These are phyloP conservation scores for Conoideocrella luteorostrata DNA, from an alignment of 2,329 filamentous ascomycete species.

Conservation along the genomic window DNA sequence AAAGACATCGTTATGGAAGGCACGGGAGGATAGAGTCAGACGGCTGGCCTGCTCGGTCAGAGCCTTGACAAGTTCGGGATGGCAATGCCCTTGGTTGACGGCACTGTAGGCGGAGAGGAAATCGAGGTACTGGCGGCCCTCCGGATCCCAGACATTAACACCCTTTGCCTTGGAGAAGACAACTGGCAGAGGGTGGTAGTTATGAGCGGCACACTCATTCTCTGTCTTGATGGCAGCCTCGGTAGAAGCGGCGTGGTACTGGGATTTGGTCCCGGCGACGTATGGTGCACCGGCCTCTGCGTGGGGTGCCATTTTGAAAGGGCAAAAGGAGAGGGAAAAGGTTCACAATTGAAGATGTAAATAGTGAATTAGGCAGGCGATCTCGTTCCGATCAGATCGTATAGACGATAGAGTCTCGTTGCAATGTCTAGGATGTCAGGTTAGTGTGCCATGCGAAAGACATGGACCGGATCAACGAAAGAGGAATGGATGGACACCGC, in stretches of 20 bases:
- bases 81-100: conserved; percentile 96
- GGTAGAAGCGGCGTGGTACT: conserved; percentile 72
- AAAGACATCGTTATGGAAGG: conserved; percentile 98
- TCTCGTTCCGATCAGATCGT: background rate
- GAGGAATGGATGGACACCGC: background rate
- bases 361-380: background rate
- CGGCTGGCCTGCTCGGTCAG: conserved; percentile 83
- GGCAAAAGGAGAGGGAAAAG: background rate
- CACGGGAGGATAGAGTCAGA: conserved; percentile 85
- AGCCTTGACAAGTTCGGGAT: conserved; percentile 89
- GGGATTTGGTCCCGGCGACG: conserved; percentile 25
- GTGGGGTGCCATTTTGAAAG: conserved; percentile 50
- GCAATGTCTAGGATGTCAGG: background rate
- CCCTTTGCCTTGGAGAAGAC: conserved; percentile 85
- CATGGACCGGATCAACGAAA: no score
- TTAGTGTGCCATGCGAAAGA: background rate
- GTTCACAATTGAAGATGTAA: background rate
- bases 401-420: background rate
- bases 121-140: conserved; percentile 91
- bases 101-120: conserved; percentile 97
- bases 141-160: conserved; percentile 91
- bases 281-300: conserved; percentile 35
- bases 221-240: conserved; percentile 73
- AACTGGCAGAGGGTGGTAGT: conserved; percentile 95
- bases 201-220: conserved; percentile 85